A percentile compares a stretch with the other conserved stretches of the same genome.
These are phyloP conservation scores for Panus rudis DNA, from an alignment of 768 basidiomycete species.

Conservation along the genomic window DNA sequence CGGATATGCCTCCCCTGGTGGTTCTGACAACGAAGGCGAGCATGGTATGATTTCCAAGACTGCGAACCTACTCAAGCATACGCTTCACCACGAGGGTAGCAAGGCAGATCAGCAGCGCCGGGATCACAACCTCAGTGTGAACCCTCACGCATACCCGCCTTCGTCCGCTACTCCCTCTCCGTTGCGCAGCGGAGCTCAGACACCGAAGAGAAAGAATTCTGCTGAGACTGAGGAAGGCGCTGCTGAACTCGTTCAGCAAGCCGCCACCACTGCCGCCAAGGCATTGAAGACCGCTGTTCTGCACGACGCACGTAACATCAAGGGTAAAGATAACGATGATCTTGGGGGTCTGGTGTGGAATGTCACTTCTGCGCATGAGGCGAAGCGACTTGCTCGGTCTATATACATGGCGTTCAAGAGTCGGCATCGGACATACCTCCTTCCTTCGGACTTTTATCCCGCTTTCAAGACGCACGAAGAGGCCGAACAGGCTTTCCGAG, in stretches of 20 bases:
- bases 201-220: not conserved
- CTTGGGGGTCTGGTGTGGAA: slow-evolving; percentile 40
- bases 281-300: slow-evolving; percentile 61
- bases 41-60: too few relatives aligned
- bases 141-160: slow-evolving; percentile 37
- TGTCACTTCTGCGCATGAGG: slow-evolving; percentile 53
- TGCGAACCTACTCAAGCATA: too few relatives aligned
- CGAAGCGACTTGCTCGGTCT: slow-evolving; percentile 66
- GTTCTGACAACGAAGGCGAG: too few relatives aligned
- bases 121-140: too few relatives aligned
- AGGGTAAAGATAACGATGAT: slow-evolving; percentile 38
- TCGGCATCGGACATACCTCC: slow-evolving; percentile 49
- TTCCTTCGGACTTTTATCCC: slow-evolving; percentile 63
- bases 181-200: not conserved
- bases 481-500: slow-evolving; percentile 62
- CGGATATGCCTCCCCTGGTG: too few relatives aligned
- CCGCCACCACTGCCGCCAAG: slow-evolving; percentile 45
- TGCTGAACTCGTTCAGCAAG: slow-evolving; percentile 33
- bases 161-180: slow-evolving; percentile 1
- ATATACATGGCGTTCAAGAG: slow-evolving; percentile 58
- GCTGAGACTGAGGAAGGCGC: slow-evolving; percentile 26
- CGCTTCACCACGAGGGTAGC: too few relatives aligned
- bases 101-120: too few relatives aligned
- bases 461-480: slow-evolving; percentile 53
- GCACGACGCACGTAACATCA: slow-evolving; percentile 70